These are phyloP conservation scores for Apiotrichum laibachii DNA, from an alignment of 1,284 basidiomycete species.

Conservation along the genomic window DNA sequence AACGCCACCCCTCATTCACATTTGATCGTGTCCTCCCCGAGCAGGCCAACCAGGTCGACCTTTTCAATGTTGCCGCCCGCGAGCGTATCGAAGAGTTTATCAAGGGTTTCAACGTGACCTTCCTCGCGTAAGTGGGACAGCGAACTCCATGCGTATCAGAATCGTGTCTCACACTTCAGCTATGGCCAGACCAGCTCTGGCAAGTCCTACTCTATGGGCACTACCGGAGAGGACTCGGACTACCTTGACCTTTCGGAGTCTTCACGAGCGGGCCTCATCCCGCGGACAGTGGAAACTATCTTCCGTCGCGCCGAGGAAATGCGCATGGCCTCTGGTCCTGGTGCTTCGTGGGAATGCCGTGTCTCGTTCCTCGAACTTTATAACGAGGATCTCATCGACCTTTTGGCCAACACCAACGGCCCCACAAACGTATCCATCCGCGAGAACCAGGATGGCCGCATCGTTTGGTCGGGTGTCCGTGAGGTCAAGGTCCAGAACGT, in stretches of 20 bases:
- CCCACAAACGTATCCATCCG: slow-evolving; percentile 79
- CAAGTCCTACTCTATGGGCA: slow-evolving; percentile 92
- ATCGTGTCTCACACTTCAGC: slow-evolving; percentile 24
- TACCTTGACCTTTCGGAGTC: slow-evolving; percentile 55
- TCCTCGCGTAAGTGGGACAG: slow-evolving; percentile 66
- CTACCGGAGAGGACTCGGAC: slow-evolving; percentile 78
- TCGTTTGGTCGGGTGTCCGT: slow-evolving; percentile 92
- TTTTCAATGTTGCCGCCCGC: slow-evolving; percentile 79
- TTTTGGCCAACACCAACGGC: slow-evolving; percentile 65
- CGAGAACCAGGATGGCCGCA: slow-evolving; percentile 93
- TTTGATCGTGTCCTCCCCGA: slow-evolving; percentile 93
- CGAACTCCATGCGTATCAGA: background rate
- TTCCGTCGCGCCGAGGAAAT: slow-evolving; percentile 74
- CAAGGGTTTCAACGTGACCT: slow-evolving; percentile 95
- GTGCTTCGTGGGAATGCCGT: slow-evolving; percentile 59
- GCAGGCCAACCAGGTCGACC: slow-evolving; percentile 72
- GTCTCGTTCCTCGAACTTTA: slow-evolving; percentile 92
- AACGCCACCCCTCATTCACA: slow-evolving; percentile 80
- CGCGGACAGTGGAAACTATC: slow-evolving; percentile 87
- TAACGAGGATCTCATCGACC: slow-evolving; percentile 93
- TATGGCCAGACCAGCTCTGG: slow-evolving; percentile 95
- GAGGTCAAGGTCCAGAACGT: slow-evolving; percentile 82
- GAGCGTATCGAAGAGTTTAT: slow-evolving; percentile 86
- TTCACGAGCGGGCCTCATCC: slow-evolving; percentile 74
- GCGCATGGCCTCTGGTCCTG: slow-evolving; percentile 67